These are phyloP conservation scores for Gnomoniopsis smithogilvyi DNA, from an alignment of 2,329 filamentous ascomycete species.

Conservation along the genomic window DNA sequence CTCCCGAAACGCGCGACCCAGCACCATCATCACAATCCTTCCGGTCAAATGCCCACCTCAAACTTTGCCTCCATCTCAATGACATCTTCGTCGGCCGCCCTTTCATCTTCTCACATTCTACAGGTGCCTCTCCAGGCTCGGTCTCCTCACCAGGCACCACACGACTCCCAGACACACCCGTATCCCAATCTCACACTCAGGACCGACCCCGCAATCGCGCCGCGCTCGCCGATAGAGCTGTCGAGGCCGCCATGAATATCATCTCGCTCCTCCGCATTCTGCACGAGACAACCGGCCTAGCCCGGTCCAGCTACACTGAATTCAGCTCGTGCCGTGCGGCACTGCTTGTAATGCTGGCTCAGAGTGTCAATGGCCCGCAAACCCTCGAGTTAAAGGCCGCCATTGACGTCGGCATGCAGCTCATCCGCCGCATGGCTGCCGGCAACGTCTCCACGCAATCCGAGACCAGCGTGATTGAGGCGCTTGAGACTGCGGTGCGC, in stretches of 20 bases:
- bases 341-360: slow-evolving; percentile 38
- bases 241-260: slow-evolving; percentile 48
- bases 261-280: slow-evolving; percentile 48
- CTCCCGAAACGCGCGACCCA: slow-evolving; percentile 36
- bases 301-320: slow-evolving; percentile 53
- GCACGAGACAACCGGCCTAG: slow-evolving; percentile 48
- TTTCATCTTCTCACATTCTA: slow-evolving; percentile 42
- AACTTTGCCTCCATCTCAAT: slow-evolving; percentile 50
- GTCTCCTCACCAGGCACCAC: neutral
- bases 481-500: slow-evolving; percentile 15
- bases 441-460: slow-evolving; percentile 17
- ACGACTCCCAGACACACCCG: neutral
- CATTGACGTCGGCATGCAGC: slow-evolving; percentile 15
- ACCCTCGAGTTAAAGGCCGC: neutral
- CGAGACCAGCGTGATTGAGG: slow-evolving; percentile 18
- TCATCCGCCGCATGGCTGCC: slow-evolving; percentile 16
- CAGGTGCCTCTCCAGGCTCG: neutral
- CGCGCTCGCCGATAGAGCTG: slow-evolving; percentile 46
- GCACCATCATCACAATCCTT: slow-evolving; percentile 37
- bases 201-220: slow-evolving; percentile 14
- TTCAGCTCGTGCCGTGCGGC: slow-evolving; percentile 54
- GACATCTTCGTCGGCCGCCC: slow-evolving; percentile 52
- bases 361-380: slow-evolving; percentile 11
- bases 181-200: neutral
- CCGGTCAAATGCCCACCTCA: slow-evolving; percentile 47